Conservation (phyloP, 2,329 filamentous ascomycete genomes). For the Pseudopithomyces chartarum region DNA sequence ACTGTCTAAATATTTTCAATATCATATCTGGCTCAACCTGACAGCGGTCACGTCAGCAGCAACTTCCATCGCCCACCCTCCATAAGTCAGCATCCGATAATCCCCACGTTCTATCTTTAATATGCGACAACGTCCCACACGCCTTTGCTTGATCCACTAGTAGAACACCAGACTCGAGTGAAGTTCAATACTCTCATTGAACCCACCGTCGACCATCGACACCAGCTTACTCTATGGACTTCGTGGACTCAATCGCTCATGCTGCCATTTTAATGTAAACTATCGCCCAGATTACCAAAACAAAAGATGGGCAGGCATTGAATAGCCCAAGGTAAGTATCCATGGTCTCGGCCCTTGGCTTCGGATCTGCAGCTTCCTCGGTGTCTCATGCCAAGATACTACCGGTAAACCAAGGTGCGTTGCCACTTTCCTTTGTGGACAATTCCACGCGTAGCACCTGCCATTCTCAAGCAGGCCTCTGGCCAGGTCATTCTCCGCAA, state of each 20-base stretch:
- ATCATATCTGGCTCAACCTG: slow-evolving; percentile 34
- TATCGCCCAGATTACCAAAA: not conserved
- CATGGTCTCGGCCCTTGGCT: not conserved
- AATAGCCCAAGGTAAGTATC: not conserved
- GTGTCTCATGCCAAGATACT: not conserved
- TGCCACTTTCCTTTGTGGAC: not conserved
- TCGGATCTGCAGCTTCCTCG: not conserved
- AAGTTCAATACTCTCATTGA: not conserved
- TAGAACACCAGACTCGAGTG: not conserved
- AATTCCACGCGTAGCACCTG: not conserved
- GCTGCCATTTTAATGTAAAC: not conserved
- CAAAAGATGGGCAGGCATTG: not conserved
- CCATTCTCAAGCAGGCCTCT: not conserved
- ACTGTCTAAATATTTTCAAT: slow-evolving; percentile 43
- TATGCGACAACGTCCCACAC: slow-evolving; percentile 2
- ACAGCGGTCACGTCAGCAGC: slow-evolving; percentile 34
- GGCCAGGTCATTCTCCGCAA: not conserved
- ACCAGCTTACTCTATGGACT: not conserved
- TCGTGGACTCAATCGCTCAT: not conserved
- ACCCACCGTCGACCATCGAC: not conserved
- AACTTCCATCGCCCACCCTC: slow-evolving; percentile 26
- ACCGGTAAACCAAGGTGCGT: not conserved
- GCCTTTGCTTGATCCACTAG: not conserved
- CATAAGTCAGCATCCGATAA: slow-evolving; percentile 28
- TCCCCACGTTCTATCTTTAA: slow-evolving; percentile 18